Evolutionary conservation across 176 grass and related monocot genomes (phyloP).

Genomic region (Bolboschoenus planiculmis): DNA sequence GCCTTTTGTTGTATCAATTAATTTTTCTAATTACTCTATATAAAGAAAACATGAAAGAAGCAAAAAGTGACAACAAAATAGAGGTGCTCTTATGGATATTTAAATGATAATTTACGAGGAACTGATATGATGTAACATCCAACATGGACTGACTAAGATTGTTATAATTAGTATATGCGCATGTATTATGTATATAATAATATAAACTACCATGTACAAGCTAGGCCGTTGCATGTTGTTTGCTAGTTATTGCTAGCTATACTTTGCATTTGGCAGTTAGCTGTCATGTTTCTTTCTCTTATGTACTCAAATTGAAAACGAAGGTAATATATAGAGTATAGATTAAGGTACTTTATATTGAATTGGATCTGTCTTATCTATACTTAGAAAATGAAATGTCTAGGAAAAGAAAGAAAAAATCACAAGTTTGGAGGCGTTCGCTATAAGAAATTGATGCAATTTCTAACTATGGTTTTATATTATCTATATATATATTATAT

Average conservation of each 20-base stretch:
- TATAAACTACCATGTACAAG: neutral
- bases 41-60: neutral
- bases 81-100: neutral
- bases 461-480: neutral
- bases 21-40: neutral
- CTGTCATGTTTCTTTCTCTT: neutral
- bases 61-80: neutral
- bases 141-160: neutral
- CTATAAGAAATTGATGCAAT: neutral
- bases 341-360: neutral
- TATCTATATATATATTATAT: too few relatives aligned
- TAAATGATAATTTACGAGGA: neutral
- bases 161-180: neutral
- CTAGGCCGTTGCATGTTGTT: neutral
- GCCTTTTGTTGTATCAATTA: too few relatives aligned
- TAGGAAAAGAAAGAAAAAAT: too few relatives aligned
- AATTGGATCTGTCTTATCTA: neutral
- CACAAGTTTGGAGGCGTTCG: neutral
- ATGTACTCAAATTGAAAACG: neutral
- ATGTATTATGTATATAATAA: too few relatives aligned
- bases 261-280: conserved; percentile 1
- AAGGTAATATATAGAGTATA: neutral
- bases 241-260: neutral
- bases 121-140: neutral
- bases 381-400: neutral